These are phyloP conservation scores for Capsella rubella DNA, from an alignment of 441 rosid species.

Conservation along the genomic window DNA sequence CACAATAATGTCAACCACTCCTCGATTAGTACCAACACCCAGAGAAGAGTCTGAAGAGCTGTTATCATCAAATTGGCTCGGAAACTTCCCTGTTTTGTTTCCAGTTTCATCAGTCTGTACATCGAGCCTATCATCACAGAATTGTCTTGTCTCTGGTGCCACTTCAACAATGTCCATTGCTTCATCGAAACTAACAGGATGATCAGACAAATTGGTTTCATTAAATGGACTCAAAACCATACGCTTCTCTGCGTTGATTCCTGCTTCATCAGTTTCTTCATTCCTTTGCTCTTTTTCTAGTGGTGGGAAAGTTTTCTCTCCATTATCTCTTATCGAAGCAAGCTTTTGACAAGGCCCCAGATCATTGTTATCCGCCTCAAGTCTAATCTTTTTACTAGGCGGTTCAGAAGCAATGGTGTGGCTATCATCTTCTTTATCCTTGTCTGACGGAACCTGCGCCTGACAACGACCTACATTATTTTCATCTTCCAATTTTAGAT, in stretches of 20 bases:
- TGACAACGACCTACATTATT: background rate
- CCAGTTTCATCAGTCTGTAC: constrained; percentile 1
- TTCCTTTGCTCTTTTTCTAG: background rate
- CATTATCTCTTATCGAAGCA: background rate
- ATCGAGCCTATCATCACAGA: background rate
- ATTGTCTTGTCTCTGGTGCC: constrained; percentile 4
- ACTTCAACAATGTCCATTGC: background rate
- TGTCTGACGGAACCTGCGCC: background rate
- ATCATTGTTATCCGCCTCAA: background rate
- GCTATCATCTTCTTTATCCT: constrained; percentile 7
- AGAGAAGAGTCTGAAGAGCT: background rate
- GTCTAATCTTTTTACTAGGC: background rate
- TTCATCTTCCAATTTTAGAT: no score
- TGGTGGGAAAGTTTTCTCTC: background rate
- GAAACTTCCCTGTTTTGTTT: background rate
- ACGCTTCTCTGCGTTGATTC: background rate
- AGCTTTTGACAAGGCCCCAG: background rate
- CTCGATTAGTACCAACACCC: background rate
- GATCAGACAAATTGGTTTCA: background rate
- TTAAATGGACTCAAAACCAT: background rate
- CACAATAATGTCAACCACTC: background rate
- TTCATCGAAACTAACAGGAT: background rate
- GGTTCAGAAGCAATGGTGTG: constrained; percentile 10
- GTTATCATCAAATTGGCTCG: background rate
- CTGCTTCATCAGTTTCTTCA: constrained; percentile 2